Percentiles rank a stretch among this genome's conserved stretches.
phyloP scores from a whole-genome alignment of 495 filamentous ascomycete species.

The Penicillium roqueforti region DNA sequence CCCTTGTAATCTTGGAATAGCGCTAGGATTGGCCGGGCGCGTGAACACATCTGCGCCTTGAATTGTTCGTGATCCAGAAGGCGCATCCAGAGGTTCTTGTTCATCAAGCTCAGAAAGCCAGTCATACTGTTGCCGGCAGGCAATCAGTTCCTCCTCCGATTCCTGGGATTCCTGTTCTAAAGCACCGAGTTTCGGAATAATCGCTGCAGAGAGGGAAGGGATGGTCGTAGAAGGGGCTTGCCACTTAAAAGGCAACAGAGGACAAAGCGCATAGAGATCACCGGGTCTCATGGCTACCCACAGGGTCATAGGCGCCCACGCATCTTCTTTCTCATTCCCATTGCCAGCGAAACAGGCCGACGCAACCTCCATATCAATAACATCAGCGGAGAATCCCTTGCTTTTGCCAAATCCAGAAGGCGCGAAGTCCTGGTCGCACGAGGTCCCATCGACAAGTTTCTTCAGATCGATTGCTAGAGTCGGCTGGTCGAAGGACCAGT shows the following conservation, averaged over 20 bases:
- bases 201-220: conserved; percentile 69
- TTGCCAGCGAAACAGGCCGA: conserved; percentile 76
- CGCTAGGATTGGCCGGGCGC: conserved; percentile 65
- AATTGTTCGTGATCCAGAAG: conserved; percentile 23
- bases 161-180: conserved; percentile 55
- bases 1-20: conserved; percentile 76
- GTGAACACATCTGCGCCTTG: conserved; percentile 64
- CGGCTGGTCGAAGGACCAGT: conserved; percentile 80
- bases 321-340: conserved; percentile 59
- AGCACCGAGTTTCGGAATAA: conserved; percentile 61
- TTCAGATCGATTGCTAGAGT: conserved; percentile 75
- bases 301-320: conserved; percentile 86
- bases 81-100: conserved; percentile 56
- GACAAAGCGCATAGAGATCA: conserved; percentile 87
- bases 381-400: conserved; percentile 79
- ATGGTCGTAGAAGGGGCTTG: conserved; percentile 69
- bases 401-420: conserved; percentile 64
- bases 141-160: conserved; percentile 46
- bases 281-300: conserved; percentile 88
- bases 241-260: conserved; percentile 78
- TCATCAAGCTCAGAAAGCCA: conserved; percentile 81
- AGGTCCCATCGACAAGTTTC: conserved; percentile 74
- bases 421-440: conserved; percentile 68
- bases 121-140: conserved; percentile 62
- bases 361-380: conserved; percentile 81